Conservation (phyloP, 768 basidiomycete species). For the Leccinum truebloodii region DNA sequence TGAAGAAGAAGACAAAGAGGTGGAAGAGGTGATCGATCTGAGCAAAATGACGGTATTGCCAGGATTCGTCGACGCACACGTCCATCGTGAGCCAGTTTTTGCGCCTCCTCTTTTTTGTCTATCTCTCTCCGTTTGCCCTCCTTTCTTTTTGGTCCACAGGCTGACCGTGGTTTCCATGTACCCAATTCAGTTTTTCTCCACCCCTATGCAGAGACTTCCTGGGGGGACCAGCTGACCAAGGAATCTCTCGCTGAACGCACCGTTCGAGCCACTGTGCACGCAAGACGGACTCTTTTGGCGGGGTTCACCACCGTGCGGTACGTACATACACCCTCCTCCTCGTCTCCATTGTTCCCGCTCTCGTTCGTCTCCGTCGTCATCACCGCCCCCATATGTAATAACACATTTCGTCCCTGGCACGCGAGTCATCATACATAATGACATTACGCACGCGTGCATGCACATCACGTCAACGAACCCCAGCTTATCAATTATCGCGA, state of each 20-base stretch:
- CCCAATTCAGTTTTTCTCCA: conserved; percentile 50
- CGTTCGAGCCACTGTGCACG: conserved; percentile 61
- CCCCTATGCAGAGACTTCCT: conserved; percentile 57
- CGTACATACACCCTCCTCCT: too few relatives aligned
- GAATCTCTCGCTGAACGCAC: conserved; percentile 60
- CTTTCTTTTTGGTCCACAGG: neutral
- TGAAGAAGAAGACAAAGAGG: neutral
- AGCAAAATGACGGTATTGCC: conserved; percentile 53
- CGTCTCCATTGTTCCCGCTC: too few relatives aligned
- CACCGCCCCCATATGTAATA: too few relatives aligned
- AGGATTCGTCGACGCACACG: conserved; percentile 59
- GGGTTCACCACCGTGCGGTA: conserved; percentile 66
- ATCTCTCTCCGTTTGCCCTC: neutral
- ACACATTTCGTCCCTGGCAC: too few relatives aligned
- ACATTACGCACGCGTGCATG: too few relatives aligned
- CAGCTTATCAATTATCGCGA: too few relatives aligned
- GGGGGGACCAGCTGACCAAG: conserved; percentile 61
- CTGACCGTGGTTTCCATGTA: neutral
- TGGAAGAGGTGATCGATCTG: conserved; percentile 44
- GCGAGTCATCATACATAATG: too few relatives aligned
- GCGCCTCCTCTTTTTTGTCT: neutral
- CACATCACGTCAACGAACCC: too few relatives aligned
- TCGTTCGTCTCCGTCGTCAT: too few relatives aligned
- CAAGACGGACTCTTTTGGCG: conserved; percentile 54
- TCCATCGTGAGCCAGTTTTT: conserved; percentile 42